These are phyloP conservation scores for Vaccinium darrowii DNA, from an alignment of 148 eudicot genomes.

Conservation along the genomic window DNA sequence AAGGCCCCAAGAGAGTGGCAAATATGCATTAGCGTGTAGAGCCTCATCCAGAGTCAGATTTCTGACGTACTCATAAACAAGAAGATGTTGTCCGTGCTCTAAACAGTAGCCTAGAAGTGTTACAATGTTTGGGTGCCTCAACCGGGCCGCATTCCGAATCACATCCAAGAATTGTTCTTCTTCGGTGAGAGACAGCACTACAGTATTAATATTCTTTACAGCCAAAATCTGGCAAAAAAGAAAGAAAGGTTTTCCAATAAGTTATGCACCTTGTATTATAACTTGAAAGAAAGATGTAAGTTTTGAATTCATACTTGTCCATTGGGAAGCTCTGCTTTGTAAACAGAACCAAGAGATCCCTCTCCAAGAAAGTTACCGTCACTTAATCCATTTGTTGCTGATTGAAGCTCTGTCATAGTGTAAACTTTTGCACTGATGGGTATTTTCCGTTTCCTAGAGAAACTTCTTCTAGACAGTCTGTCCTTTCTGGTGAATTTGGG, in stretches of 20 bases:
- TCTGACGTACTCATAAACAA: slow-evolving; percentile 74
- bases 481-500: slow-evolving; percentile 35
- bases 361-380: slow-evolving; percentile 75
- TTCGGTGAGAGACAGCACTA: slow-evolving; percentile 62
- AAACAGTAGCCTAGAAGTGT: slow-evolving; percentile 76
- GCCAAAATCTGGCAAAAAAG: slow-evolving; percentile 55
- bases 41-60: slow-evolving; percentile 68
- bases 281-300: background rate
- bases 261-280: background rate
- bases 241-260: slow-evolving; percentile 2
- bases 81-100: slow-evolving; percentile 74
- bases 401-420: slow-evolving; percentile 65
- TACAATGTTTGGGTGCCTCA: slow-evolving; percentile 84
- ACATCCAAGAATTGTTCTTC: slow-evolving; percentile 82
- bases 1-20: slow-evolving; percentile 76
- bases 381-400: slow-evolving; percentile 75
- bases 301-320: slow-evolving; percentile 52
- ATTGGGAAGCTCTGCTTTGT: slow-evolving; percentile 75
- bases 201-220: slow-evolving; percentile 68
- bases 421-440: slow-evolving; percentile 67
- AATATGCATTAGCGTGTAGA: slow-evolving; percentile 49
- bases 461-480: slow-evolving; percentile 51
- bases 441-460: slow-evolving; percentile 48
- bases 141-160: slow-evolving; percentile 53
- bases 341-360: slow-evolving; percentile 96